These are phyloP conservation scores for Amanita pseudoporphyria DNA, from an alignment of 768 basidiomycete genomes.

Conservation along the genomic window DNA sequence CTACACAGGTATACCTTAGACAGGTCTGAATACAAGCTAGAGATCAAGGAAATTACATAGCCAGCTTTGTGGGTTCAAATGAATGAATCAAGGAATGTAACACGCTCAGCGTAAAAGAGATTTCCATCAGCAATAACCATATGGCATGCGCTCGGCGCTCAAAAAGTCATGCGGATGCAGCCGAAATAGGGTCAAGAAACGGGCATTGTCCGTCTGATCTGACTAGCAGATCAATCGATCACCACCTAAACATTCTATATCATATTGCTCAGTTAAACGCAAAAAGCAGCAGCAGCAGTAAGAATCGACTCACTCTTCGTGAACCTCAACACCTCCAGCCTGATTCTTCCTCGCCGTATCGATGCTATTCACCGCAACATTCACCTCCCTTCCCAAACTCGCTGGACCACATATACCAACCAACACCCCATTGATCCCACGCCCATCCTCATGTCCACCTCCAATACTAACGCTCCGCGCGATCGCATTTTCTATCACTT, in stretches of 20 bases:
- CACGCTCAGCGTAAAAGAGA: background rate
- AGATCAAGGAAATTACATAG: no score
- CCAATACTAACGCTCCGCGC: background rate
- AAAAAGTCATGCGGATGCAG: background rate
- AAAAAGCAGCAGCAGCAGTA: no score
- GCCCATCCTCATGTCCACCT: background rate
- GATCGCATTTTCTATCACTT: constrained; percentile 1
- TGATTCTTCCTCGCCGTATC: constrained; percentile 22
- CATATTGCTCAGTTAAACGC: no score
- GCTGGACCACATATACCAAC: constrained; percentile 4
- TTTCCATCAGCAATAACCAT: background rate
- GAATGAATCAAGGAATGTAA: no score
- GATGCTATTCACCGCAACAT: constrained; percentile 20
- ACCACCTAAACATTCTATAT: no score
- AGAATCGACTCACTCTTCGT: constrained; percentile 20
- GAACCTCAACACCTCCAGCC: constrained; percentile 37
- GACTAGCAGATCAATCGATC: background rate
- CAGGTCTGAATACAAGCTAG: no score
- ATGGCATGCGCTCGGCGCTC: background rate
- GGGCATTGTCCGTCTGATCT: background rate
- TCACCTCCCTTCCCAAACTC: background rate
- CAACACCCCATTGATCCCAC: constrained; percentile 6
- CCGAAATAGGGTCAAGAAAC: background rate
- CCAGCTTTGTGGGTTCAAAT: no score
- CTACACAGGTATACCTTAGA: background rate